Base-by-base conservation (phyloP, 1,284 basidiomycete species). In the Ustilago lituana region DNA sequence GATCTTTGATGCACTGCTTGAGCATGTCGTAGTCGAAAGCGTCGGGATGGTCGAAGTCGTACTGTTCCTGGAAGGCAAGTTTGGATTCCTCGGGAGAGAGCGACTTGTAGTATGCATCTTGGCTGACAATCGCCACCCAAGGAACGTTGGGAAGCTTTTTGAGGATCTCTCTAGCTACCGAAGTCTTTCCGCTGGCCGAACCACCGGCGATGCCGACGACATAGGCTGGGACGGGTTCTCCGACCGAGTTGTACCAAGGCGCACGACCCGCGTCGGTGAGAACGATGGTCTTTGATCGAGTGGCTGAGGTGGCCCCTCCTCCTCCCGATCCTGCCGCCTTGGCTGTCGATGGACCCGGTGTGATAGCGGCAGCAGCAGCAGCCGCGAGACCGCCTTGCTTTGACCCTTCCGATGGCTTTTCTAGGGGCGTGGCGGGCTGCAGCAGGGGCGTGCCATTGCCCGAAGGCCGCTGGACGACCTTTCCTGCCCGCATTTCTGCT, bases 161-260 rank as follows among this genome's bases (percentile, higher is more conserved):
- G 29, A 80, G 53, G 24, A 81, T 74, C 26, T 74, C 68, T 23
- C 68, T 49, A 1, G 79, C 77, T 8, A 80, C 68, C n/a, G 73
- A 73, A 57, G 92, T 93, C 88, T 97, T 96, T 52, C 94, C 95
- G 71, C 91, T 93, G 0, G 93, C 93, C 69, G 90, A 92, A 1
- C 94, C 94, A 53, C 94, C 94, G 71, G 92, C 93, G 73, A 98
- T 91, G 9, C 91, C 94, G 56, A 98, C 90, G 24, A 97, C 92
- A 81, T 96, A 98, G 63, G 76, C 70, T 36, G 81, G 79, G 2
- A 82, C 66, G 32, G 76, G 78, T 81, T 82, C 85, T 87, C 94
- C 94, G 88, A 84, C 91, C 86, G 77, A 90, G 86, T 74, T 91
- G 86, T 81, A 86, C 85, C 85, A 85, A 1, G 85, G 84, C 11